A percentile compares a stretch with the other conserved stretches of the same genome.
Conservation (phyloP, 345 rosid species). For the Firmiana major region DNA sequence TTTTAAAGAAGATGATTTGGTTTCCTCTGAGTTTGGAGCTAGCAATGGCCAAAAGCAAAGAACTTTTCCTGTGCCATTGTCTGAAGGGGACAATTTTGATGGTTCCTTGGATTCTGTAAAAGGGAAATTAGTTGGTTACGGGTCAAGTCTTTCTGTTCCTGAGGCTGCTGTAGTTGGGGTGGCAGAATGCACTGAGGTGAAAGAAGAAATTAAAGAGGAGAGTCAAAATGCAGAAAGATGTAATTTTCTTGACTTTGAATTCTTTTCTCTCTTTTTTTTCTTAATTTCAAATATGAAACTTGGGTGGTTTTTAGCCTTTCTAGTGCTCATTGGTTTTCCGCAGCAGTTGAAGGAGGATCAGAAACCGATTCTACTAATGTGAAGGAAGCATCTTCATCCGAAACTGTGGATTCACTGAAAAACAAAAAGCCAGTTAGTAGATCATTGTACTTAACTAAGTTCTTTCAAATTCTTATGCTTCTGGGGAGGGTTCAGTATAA, state of each 20-base stretch:
- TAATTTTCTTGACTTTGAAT: conserved; percentile 29
- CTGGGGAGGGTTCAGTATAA: neutral
- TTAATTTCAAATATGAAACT: neutral
- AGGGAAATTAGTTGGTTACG: conserved; percentile 16
- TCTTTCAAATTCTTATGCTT: neutral
- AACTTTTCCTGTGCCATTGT: conserved; percentile 65
- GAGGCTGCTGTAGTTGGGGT: conserved; percentile 17
- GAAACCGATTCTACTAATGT: conserved; percentile 24
- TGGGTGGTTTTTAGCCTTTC: neutral
- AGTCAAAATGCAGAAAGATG: conserved; percentile 37
- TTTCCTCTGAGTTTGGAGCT: conserved; percentile 23
- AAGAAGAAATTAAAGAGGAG: conserved; percentile 35
- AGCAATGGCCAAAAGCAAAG: conserved; percentile 36
- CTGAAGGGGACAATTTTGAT: conserved; percentile 45
- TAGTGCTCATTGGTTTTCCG: conserved; percentile 7
- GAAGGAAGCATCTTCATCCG: conserved; percentile 42
- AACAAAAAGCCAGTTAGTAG: conserved; percentile 60
- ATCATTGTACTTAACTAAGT: neutral
- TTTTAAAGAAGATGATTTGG: conserved; percentile 27
- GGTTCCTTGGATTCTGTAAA: conserved; percentile 33
- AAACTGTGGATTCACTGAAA: conserved; percentile 42
- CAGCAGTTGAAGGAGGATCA: conserved; percentile 44
- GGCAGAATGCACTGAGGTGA: conserved; percentile 30
- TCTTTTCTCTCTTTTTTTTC: neutral
- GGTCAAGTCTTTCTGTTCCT: conserved; percentile 17